These are phyloP conservation scores for Populus hybrid DNA, from an alignment of 441 rosid genomes.

Conservation along the genomic window DNA sequence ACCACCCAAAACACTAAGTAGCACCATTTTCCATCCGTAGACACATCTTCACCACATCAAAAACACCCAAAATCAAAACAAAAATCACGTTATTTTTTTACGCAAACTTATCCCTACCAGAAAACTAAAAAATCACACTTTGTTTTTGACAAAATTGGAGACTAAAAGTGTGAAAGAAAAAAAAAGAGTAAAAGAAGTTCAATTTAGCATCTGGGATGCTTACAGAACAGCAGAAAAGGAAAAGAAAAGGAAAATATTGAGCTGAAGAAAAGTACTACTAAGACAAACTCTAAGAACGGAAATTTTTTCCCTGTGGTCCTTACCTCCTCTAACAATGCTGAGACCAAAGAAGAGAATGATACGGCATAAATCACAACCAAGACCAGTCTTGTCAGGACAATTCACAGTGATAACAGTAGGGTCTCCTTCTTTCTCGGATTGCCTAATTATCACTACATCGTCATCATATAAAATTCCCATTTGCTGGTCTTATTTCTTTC, in stretches of 20 bases:
- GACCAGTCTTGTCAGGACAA: constrained; percentile 96
- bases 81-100: not conserved
- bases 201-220: not conserved
- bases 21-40: constrained; percentile 99
- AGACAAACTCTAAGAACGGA: not conserved
- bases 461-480: constrained; percentile 86
- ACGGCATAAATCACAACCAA: constrained; percentile 90
- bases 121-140: not conserved
- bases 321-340: constrained; percentile 86
- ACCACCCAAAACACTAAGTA: constrained; percentile 87
- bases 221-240: not conserved
- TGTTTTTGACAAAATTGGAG: not conserved
- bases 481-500: not conserved
- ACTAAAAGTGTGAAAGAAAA: not conserved
- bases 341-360: constrained; percentile 89
- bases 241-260: not conserved
- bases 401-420: constrained; percentile 73
- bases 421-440: constrained; percentile 71
- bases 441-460: constrained; percentile 75
- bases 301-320: not conserved
- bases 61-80: constrained; percentile 1
- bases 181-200: not conserved
- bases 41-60: constrained; percentile 54
- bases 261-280: not conserved
- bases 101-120: not conserved